Evolutionary conservation across 345 rosid genomes (phyloP), one percentile per base, ranked within the genome.

Genomic region (Reutealis trisperma): DNA sequence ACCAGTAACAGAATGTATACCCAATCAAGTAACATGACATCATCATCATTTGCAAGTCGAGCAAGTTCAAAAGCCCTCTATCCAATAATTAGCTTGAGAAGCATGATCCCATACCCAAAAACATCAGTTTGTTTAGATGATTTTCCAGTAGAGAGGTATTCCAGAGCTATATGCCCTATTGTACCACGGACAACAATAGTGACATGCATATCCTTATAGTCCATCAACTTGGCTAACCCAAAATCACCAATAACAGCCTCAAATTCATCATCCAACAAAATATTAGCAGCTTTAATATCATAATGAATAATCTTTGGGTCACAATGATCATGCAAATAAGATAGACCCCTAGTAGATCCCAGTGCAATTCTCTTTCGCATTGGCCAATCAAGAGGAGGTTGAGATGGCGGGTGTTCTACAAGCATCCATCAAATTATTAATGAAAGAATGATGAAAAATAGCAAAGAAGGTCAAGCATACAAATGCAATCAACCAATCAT

Each of bases 211-310:
- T 95, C 99, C 87, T 95, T 95, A 85, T 95, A 95, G 85, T 95
- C 99, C 99, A 95, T 95, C 72, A 95, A 92, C 83, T 92, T 95
- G 0, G 99, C 99, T 67, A 95, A 76, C 72, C 99, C 99, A 72
- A 95, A 95, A 84, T 95, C 99, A 71, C 99, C 99, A 59, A 95
- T 98, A 30, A 95, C 98, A 4, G 99, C 99, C 87, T 95, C 97
- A 54, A 95, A 95, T 73, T 95, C 99, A 78, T 95, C 99, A 55
- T 95, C 99, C 77, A 95, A 80, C 78, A 95, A 86, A 62, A 95
- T 95, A 79, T 95, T 95, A 27, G 99, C 99, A 71, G 99, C 99
- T 86, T 95, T 95, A 54, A 95, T 98, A 74, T 95, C 99, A 13
- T 98, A 97, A 75, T 93, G 99, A 86, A 95, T 95, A 79, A 95